A percentile compares a stretch with the other conserved stretches of the same genome.
phyloP scores from a whole-genome alignment of 345 rosid species.

The Euphorbia pulcherrima region DNA sequence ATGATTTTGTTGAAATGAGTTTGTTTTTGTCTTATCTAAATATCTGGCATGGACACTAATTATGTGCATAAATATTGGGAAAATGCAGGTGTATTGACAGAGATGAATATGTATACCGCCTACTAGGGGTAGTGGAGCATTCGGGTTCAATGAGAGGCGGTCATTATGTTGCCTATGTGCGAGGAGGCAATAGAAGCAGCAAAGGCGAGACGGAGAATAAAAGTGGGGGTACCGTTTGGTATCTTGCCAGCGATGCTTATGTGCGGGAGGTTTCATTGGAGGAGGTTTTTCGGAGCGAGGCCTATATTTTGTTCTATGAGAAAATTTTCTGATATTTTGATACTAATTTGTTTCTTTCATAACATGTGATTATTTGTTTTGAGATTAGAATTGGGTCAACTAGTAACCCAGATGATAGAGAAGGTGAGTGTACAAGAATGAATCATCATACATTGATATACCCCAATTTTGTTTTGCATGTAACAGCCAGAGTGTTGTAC shows the following conservation, averaged over 20 bases:
- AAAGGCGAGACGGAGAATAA: slow-evolving; percentile 29
- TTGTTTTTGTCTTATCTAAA: background rate
- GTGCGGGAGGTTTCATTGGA: slow-evolving; percentile 67
- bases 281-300: slow-evolving; percentile 75
- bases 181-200: slow-evolving; percentile 43
- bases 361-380: slow-evolving; percentile 11
- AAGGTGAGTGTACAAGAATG: slow-evolving; percentile 33
- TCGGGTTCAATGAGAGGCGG: slow-evolving; percentile 90
- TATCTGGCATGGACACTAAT: background rate
- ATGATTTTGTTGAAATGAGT: background rate
- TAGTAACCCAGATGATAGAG: slow-evolving; percentile 12
- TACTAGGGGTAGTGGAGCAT: slow-evolving; percentile 87
- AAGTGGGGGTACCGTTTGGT: slow-evolving; percentile 51
- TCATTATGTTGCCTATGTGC: slow-evolving; percentile 82
- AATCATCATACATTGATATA: slow-evolving; percentile 21
- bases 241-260: slow-evolving; percentile 60
- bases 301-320: slow-evolving; percentile 88
- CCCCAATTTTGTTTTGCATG: slow-evolving; percentile 27
- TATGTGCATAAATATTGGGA: background rate
- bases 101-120: slow-evolving; percentile 44
- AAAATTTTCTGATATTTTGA: slow-evolving; percentile 28
- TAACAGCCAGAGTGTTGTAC: slow-evolving; percentile 19
- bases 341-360: slow-evolving; percentile 9
- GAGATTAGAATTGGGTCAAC: slow-evolving; percentile 20
- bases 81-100: slow-evolving; percentile 39